Evolutionary conservation across 1,139 yeast genomes (phyloP).

Genomic region (Suzukiozyma palmioleophila): DNA sequence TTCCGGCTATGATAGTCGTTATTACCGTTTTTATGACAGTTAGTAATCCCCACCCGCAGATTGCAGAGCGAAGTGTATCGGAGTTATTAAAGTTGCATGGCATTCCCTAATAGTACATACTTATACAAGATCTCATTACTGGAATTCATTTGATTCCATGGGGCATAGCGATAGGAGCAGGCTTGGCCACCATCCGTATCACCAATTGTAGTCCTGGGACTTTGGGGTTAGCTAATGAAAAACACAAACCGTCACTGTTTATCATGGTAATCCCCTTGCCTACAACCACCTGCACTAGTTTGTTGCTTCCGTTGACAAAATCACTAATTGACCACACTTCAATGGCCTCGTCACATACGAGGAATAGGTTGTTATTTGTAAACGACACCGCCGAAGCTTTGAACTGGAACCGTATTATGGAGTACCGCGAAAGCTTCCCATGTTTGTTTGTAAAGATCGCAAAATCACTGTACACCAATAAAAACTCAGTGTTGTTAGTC

Average conservation of each 20-base stretch:
- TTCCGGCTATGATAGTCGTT: too few relatives aligned
- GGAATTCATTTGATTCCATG: too few relatives aligned
- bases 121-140: not conserved
- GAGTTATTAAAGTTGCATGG: too few relatives aligned
- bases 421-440: conserved; percentile 57
- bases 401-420: conserved; percentile 59
- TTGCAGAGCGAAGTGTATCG: too few relatives aligned
- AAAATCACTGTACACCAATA: conserved; percentile 69
- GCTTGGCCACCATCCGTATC: conserved; percentile 15
- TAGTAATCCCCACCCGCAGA: too few relatives aligned
- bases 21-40: too few relatives aligned
- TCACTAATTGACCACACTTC: conserved; percentile 66
- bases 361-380: conserved; percentile 53
- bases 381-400: conserved; percentile 56
- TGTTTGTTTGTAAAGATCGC: conserved; percentile 66
- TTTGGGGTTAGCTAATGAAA: conserved; percentile 69
- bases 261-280: conserved; percentile 61
- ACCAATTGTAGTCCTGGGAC: conserved; percentile 61
- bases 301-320: conserved; percentile 42
- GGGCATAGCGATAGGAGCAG: not conserved
- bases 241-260: conserved; percentile 39
- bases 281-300: conserved; percentile 65
- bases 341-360: conserved; percentile 63
- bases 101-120: not conserved
- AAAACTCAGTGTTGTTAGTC: conserved; percentile 46